phyloP scores from a whole-genome alignment of 2,329 filamentous ascomycete species.

The Scedosporium apiospermum region DNA sequence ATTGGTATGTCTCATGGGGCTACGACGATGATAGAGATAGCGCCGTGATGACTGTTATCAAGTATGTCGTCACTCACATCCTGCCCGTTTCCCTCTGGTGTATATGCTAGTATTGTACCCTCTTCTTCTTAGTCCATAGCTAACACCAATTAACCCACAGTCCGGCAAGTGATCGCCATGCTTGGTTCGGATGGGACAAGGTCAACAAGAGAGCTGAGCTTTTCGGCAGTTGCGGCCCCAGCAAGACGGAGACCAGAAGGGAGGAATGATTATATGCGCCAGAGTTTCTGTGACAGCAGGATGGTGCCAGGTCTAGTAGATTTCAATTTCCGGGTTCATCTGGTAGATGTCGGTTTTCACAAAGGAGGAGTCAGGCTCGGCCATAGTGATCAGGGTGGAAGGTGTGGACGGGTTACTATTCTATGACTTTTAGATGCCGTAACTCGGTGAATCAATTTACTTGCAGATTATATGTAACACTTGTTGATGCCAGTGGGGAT shows the following conservation, averaged over 20 bases:
- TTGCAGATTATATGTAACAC: too few species aligned
- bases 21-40: conserved; percentile 18
- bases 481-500: too few species aligned
- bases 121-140: background rate
- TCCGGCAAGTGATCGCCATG: conserved; percentile 7
- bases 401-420: too few species aligned
- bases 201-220: conserved; percentile 11
- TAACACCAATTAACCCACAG: background rate
- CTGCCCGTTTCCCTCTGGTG: background rate
- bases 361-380: too few species aligned
- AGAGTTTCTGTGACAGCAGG: too few species aligned
- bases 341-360: too few species aligned
- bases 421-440: too few species aligned
- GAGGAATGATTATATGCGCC: background rate
- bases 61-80: conserved; percentile 15
- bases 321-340: too few species aligned
- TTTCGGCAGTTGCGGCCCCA: conserved; percentile 13
- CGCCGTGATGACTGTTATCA: conserved; percentile 20
- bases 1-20: conserved; percentile 22
- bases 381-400: too few species aligned
- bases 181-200: conserved; percentile 19
- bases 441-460: too few species aligned
- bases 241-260: conserved; percentile 8
- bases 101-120: background rate
- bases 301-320: too few species aligned